Evolutionary conservation across 306 rosid genomes (phyloP).

Genomic region (Aeschynomene evenia): DNA sequence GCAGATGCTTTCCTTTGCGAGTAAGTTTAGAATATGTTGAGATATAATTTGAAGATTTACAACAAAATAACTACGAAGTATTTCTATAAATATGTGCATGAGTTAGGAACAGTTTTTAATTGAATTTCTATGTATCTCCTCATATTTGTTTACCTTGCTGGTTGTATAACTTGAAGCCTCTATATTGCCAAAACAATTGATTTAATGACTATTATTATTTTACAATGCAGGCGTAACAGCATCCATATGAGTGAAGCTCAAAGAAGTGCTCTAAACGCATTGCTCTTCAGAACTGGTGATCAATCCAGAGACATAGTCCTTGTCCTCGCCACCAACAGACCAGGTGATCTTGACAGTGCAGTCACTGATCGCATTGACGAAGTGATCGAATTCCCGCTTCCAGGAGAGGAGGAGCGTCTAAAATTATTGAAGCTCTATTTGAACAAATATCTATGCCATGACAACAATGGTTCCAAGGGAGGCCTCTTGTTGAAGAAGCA

Average conservation of each 20-base stretch:
- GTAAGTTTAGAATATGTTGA: slow-evolving; percentile 49
- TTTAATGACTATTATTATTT: slow-evolving; percentile 14
- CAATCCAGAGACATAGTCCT: slow-evolving; percentile 96
- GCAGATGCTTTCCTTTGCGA: slow-evolving; percentile 99
- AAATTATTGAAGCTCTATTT: slow-evolving; percentile 81
- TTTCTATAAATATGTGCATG: neutral
- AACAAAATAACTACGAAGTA: neutral
- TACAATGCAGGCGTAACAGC: slow-evolving; percentile 92
- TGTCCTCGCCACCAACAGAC: slow-evolving; percentile 97
- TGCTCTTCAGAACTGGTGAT: slow-evolving; percentile 97
- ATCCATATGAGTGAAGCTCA: slow-evolving; percentile 96
- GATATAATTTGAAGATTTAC: slow-evolving; percentile 16
- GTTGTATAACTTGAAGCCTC: neutral
- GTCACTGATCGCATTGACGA: slow-evolving; percentile 94
- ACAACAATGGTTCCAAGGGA: slow-evolving; percentile 48
- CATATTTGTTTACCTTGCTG: neutral
- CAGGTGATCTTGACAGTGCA: slow-evolving; percentile 92
- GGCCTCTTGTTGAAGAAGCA: slow-evolving; percentile 48
- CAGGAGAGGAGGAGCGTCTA: slow-evolving; percentile 87
- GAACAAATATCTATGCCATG: slow-evolving; percentile 61
- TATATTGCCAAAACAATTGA: neutral
- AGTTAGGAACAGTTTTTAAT: neutral
- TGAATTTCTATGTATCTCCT: neutral
- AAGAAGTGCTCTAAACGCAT: slow-evolving; percentile 94
- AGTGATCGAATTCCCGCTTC: slow-evolving; percentile 94